Evolutionary conservation across 202 grass and related monocot species (phyloP).

Genomic region (Hordeum pubiflorum): DNA sequence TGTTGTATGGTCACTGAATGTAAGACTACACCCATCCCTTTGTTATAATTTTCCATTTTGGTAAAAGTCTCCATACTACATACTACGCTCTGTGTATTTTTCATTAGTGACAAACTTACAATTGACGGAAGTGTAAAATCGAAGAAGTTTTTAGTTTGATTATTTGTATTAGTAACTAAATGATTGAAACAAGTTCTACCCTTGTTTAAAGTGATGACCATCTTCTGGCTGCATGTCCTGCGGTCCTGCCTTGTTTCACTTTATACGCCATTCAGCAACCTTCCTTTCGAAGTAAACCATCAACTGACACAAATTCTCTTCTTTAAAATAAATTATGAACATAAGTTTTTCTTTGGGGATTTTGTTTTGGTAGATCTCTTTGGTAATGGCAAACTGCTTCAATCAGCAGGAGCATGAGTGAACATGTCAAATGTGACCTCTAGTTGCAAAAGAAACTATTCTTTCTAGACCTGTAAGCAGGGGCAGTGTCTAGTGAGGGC

Average conservation of each 20-base stretch:
- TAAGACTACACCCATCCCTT: not conserved
- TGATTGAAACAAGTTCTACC: not conserved
- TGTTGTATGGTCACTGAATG: not conserved
- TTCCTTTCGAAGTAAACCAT: slow-evolving; percentile 4
- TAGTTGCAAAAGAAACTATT: not conserved
- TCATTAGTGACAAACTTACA: not conserved
- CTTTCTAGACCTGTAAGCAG: not conserved
- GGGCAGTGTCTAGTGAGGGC: not conserved
- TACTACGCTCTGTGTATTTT: not conserved
- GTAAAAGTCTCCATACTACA: not conserved
- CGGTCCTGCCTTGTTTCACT: not conserved
- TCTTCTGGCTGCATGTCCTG: not conserved
- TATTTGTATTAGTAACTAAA: not conserved
- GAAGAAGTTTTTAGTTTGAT: not conserved
- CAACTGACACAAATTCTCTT: not conserved
- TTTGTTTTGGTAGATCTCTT: not conserved
- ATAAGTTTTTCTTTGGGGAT: not conserved
- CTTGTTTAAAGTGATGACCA: not conserved
- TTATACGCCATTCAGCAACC: not conserved
- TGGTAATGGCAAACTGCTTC: not conserved
- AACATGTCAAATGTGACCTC: not conserved
- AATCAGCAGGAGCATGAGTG: not conserved
- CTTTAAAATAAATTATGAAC: not conserved
- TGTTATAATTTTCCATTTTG: not conserved
- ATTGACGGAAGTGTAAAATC: not conserved